Base-by-base conservation (phyloP, 176 grass and related monocot species). In the Typha latifolia region DNA sequence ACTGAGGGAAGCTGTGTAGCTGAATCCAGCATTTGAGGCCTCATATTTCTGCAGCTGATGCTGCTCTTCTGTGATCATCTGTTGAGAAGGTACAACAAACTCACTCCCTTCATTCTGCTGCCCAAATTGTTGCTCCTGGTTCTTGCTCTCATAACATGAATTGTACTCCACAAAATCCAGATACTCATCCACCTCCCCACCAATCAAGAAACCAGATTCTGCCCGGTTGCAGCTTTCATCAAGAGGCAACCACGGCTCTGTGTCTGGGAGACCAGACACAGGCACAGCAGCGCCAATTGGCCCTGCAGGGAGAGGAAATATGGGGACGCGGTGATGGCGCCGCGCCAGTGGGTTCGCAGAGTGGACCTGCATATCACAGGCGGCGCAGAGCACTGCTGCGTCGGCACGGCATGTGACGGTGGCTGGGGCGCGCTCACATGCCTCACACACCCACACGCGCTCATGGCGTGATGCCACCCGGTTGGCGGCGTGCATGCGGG, bases 341-440 rank as follows among this genome's bases (percentile, higher is more conserved):
- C 67, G 31, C 3, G 84, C 87, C 0, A 96, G 82, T 32, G 75
- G 82, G 80, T 91, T 88, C 34, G 84, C 69, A 12, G 88, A 88
- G 87, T 91, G 91, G 51, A 86, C 77, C 18, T 74, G 74, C 3
- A 48, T 68, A 68, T 96, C 92, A 31, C 88, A 96, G 57, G 75
- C 63, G 16, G 62, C 72, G 37, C 87, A 86, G 10, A 86, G 80
- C 19, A 77, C 67, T 0, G 77, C 80, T 0, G 68, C 68, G 21
- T 96, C 82, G 11, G 82, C 79, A 4, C 68, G 77, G 69, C 92
- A 91, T 14, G 66, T 49, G 19, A 96, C 9, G 27, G 47, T 31
- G 0, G 77, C 84, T 0, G 87, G 84, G 13, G 68, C 64, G 12
- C 37, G 49, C 91, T 86, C 73, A 72, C 84, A 85, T 1, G 67